Percentiles rank a stretch among this genome's conserved stretches.
These are phyloP conservation scores for Krasilnikovozyma curviuscula DNA, from an alignment of 768 basidiomycete genomes.

Conservation along the genomic window DNA sequence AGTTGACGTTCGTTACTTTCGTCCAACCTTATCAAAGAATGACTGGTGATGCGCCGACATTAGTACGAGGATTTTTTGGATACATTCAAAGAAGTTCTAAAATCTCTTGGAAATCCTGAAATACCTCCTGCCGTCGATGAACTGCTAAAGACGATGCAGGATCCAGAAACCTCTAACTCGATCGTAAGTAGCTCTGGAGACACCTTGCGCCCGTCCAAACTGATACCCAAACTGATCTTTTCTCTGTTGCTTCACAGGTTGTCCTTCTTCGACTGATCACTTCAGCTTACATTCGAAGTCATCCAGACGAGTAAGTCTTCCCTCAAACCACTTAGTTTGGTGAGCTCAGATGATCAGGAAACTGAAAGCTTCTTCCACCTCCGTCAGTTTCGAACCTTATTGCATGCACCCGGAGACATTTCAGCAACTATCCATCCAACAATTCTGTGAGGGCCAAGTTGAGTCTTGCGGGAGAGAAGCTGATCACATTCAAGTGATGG, in stretches of 20 bases:
- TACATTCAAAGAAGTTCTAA: conserved; percentile 37
- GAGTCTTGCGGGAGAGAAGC: conserved; percentile 61
- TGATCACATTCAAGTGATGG: conserved; percentile 28
- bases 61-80: conserved; percentile 46
- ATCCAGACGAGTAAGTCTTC: conserved; percentile 44
- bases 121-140: conserved; percentile 15
- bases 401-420: conserved; percentile 56
- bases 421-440: conserved; percentile 36
- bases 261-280: conserved; percentile 65
- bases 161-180: conserved; percentile 22
- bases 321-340: too few relatives aligned
- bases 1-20: too few relatives aligned
- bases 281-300: conserved; percentile 55
- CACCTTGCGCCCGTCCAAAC: too few relatives aligned
- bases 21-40: too few relatives aligned
- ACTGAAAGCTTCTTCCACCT: too few relatives aligned
- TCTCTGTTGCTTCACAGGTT: conserved; percentile 25
- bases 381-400: conserved; percentile 49
- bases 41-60: too few relatives aligned
- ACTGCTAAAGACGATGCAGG: conserved; percentile 21
- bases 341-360: too few relatives aligned
- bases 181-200: conserved; percentile 14
- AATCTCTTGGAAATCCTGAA: conserved; percentile 15
- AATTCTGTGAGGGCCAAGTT: conserved; percentile 60
- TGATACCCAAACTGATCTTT: not conserved